Conservation (phyloP, 768 basidiomycete genomes). For the Boletus subparvulus region DNA sequence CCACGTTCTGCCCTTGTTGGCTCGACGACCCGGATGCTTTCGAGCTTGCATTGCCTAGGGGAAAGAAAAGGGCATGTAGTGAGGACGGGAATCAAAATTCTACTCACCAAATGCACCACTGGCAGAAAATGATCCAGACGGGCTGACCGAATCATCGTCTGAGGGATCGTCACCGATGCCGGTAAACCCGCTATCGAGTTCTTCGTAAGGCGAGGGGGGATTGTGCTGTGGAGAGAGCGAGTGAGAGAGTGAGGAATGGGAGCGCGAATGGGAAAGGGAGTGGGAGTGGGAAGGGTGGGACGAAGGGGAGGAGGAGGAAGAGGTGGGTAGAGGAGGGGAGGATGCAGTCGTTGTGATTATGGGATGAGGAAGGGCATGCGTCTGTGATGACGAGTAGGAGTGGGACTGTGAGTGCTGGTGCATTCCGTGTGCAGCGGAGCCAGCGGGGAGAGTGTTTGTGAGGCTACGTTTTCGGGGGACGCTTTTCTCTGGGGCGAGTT, state of each 20-base stretch:
- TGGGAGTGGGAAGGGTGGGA: constrained; percentile 25
- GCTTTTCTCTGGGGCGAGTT: constrained; percentile 45
- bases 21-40: constrained; percentile 19
- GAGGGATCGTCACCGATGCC: constrained; percentile 25
- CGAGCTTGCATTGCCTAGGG: constrained; percentile 10
- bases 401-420: constrained; percentile 32
- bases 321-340: constrained; percentile 26
- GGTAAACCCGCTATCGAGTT: constrained; percentile 46
- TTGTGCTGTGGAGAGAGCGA: constrained; percentile 22
- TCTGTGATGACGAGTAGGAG: constrained; percentile 20
- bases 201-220: constrained; percentile 49
- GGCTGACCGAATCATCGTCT: constrained; percentile 25
- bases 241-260: constrained; percentile 24
- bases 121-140: constrained; percentile 15
- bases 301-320: constrained; percentile 25
- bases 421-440: constrained; percentile 10
- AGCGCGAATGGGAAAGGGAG: constrained; percentile 16
- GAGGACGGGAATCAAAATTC: not conserved
- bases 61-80: not conserved
- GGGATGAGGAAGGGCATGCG: constrained; percentile 25
- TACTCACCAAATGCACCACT: constrained; percentile 10
- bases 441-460: constrained; percentile 41
- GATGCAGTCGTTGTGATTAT: constrained; percentile 34
- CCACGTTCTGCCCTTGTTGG: constrained; percentile 49
- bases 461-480: constrained; percentile 71